These are phyloP conservation scores for Colletotrichum salicis DNA, from an alignment of 2,329 filamentous ascomycete genomes.

Conservation along the genomic window DNA sequence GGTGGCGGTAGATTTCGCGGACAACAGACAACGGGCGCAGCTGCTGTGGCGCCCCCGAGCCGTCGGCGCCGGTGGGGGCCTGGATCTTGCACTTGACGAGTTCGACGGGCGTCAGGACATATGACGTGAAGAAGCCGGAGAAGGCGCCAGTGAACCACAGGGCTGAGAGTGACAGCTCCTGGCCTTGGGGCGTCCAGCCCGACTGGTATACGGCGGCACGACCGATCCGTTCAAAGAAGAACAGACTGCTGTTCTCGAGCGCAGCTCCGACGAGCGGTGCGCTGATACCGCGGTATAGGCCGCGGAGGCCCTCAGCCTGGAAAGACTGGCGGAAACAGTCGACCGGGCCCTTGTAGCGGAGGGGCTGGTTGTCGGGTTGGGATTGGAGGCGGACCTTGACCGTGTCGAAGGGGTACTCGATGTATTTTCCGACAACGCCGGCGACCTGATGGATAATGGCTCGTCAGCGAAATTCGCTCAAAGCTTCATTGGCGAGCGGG, in stretches of 20 bases:
- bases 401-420: constrained; percentile 98
- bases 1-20: constrained; percentile 80
- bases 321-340: constrained; percentile 95
- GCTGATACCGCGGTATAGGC: constrained; percentile 91
- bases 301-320: constrained; percentile 78
- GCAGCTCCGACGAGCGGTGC: constrained; percentile 92
- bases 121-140: constrained; percentile 87
- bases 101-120: constrained; percentile 94
- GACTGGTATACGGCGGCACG: constrained; percentile 71
- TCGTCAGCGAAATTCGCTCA: not conserved
- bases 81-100: constrained; percentile 99
- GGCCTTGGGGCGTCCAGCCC: constrained; percentile 60
- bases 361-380: constrained; percentile 85
- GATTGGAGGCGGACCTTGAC: constrained; percentile 97
- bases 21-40: constrained; percentile 78
- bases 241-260: constrained; percentile 90
- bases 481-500: not conserved
- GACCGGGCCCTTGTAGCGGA: constrained; percentile 84
- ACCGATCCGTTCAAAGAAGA: constrained; percentile 87
- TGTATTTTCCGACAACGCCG: constrained; percentile 91
- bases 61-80: constrained; percentile 66
- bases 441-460: constrained; percentile 67
- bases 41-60: constrained; percentile 54
- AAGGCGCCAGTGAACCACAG: constrained; percentile 85
- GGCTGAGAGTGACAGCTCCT: constrained; percentile 77